Evolutionary conservation across 139 green algal genomes (phyloP).

Genomic region (Spirogloea muscicola): DNA sequence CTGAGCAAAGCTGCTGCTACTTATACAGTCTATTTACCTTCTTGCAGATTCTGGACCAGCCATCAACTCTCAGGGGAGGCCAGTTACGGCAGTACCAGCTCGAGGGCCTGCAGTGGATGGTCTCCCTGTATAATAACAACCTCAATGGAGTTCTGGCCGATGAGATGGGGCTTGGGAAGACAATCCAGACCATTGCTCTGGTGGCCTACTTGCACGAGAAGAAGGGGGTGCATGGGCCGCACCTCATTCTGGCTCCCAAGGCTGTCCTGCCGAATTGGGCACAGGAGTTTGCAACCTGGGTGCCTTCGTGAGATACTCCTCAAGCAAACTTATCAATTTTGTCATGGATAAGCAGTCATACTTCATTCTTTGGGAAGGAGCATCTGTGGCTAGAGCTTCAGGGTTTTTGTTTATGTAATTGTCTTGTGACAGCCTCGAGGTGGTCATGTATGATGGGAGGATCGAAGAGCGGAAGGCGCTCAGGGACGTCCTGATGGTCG

Average conservation of each 20-base stretch:
- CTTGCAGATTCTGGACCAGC: too few relatives aligned
- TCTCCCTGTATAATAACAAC: slow-evolving; percentile 65
- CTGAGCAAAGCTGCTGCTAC: too few relatives aligned
- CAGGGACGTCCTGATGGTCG: slow-evolving; percentile 46
- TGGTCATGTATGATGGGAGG: slow-evolving; percentile 39
- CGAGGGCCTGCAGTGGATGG: slow-evolving; percentile 59
- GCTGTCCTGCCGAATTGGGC: slow-evolving; percentile 68
- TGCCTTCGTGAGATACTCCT: slow-evolving; percentile 50
- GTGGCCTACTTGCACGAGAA: slow-evolving; percentile 58
- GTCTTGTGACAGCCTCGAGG: slow-evolving; percentile 20
- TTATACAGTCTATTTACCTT: too few relatives aligned
- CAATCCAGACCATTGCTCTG: slow-evolving; percentile 59
- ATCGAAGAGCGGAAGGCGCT: slow-evolving; percentile 56
- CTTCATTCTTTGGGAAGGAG: too few relatives aligned
- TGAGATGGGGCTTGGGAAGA: slow-evolving; percentile 54
- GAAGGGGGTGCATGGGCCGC: slow-evolving; percentile 62
- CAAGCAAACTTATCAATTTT: too few relatives aligned
- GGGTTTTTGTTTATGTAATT: too few relatives aligned
- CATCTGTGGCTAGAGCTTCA: too few relatives aligned
- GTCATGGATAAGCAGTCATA: too few relatives aligned
- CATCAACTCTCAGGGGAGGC: slow-evolving; percentile 47
- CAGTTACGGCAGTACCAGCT: slow-evolving; percentile 55
- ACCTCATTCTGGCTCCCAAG: slow-evolving; percentile 69
- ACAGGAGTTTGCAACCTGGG: slow-evolving; percentile 62
- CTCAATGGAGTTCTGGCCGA: slow-evolving; percentile 66